A percentile compares a stretch with the other conserved stretches of the same genome.
Evolutionary conservation across 2,329 filamentous ascomycete genomes (phyloP).

Genomic region (Diaporthe velutina): DNA sequence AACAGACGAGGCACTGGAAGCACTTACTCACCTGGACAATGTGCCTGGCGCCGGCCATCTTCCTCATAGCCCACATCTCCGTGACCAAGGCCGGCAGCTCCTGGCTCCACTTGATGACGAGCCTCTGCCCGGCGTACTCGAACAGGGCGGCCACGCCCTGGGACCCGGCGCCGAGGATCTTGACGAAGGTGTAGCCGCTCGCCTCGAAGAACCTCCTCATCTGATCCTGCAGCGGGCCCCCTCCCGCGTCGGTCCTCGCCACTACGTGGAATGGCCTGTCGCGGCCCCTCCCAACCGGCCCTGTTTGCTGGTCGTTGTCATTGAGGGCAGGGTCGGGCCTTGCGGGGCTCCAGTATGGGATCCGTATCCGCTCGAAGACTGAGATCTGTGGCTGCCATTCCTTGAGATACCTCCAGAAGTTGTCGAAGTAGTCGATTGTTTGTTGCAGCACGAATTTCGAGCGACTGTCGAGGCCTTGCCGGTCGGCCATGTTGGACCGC

Average conservation of each 20-base stretch:
- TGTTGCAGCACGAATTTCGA: constrained; percentile 8
- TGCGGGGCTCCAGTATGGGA: not conserved
- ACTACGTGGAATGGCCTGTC: not conserved
- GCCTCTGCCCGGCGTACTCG: not conserved
- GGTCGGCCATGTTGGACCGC: constrained; percentile 9
- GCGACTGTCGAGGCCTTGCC: not conserved
- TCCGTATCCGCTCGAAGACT: not conserved
- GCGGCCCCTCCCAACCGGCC: not conserved
- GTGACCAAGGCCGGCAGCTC: not conserved
- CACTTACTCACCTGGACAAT: constrained; percentile 27
- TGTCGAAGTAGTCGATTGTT: constrained; percentile 21
- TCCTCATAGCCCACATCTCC: constrained; percentile 13
- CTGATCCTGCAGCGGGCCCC: not conserved
- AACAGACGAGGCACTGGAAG: not conserved
- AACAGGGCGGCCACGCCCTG: constrained; percentile 10
- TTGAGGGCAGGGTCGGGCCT: constrained; percentile 11
- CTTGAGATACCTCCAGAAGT: not conserved
- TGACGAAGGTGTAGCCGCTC: not conserved
- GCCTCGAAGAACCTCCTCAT: not conserved
- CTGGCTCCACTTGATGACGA: constrained; percentile 11
- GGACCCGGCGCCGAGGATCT: constrained; percentile 22
- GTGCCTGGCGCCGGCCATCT: constrained; percentile 19
- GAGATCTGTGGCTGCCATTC: not conserved
- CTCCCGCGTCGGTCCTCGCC: not conserved
- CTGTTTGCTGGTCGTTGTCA: not conserved